These are phyloP conservation scores for Candida montana DNA, from an alignment of 805 yeast genomes.

Conservation along the genomic window DNA sequence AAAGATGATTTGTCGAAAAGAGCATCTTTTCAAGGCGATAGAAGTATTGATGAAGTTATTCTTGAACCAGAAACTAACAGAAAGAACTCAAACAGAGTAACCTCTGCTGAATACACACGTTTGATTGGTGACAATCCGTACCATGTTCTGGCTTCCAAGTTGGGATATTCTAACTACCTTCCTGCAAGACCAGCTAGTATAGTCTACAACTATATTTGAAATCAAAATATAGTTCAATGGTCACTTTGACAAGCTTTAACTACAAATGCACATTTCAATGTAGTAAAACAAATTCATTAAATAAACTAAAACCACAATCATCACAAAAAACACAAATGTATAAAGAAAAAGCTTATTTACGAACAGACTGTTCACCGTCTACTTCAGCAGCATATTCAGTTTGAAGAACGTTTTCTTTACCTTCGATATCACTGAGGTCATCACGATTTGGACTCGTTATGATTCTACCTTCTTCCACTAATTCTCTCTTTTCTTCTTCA, in stretches of 20 bases:
- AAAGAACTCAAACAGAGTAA: not conserved
- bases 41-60: not conserved
- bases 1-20: too few species aligned
- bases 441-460: constrained; percentile 14
- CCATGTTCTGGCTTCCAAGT: not conserved
- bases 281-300: too few species aligned
- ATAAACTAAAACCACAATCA: too few species aligned
- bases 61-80: not conserved
- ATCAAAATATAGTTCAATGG: too few species aligned
- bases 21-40: too few species aligned
- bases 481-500: constrained; percentile 20
- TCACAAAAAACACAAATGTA: not conserved
- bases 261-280: too few species aligned
- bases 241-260: too few species aligned
- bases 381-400: not conserved
- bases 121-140: not conserved
- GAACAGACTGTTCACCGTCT: too few species aligned
- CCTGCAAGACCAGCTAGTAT: too few species aligned
- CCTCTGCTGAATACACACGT: not conserved
- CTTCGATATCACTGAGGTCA: constrained; percentile 3
- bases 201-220: too few species aligned
- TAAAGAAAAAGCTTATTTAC: too few species aligned
- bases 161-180: too few species aligned
- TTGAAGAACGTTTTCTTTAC: constrained; percentile 2
- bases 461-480: constrained; percentile 22